Evolutionary conservation across 352 stramenopile genomes (phyloP), one percentile per base, ranked within the genome.

Genomic region (Aphanomyces euteiches): DNA sequence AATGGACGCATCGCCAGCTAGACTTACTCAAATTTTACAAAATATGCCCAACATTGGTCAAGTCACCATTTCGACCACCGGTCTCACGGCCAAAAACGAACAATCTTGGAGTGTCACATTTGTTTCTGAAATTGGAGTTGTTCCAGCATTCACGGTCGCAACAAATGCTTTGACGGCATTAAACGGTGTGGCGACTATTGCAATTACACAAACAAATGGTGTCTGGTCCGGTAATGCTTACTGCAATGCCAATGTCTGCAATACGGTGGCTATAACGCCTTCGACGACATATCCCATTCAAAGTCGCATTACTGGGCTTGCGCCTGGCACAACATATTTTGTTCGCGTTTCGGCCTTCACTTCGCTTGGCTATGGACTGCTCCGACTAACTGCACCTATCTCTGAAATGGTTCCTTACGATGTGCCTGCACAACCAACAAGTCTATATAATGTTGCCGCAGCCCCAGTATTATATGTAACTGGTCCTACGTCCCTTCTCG

Each of bases 21-120:
- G 83, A 4, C 73, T 99, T 69, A 89, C 89, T 40, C 89, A 71
- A 5, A 79, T 92, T 21, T 67, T 99, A 28, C 84, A 96, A 66
- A 98, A 98, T 66, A 79, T 99, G 65, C 90, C 90, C 5, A 98
- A 98, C 74, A 78, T 99, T 17, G 96, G 93, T 5, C 82, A 95
- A 36, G 94, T 98, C 6, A 60, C 71, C 58, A 93, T 98, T 10
- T 68, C 81, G 5, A 67, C 75, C 1, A 77, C 72, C 21, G 58
- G 67, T 4, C 89, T 81, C 45, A 67, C 54, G 0, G 70, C 38
- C 0, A 84, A 84, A 48, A 81, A 81, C 40, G 85, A 93, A 65
- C 93, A 84, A 40, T 84, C 78, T 7, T 96, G 88, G 85, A 83
- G 72, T 5, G 79, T 96, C 47, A 93, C 85, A 41, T 95, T 95